Base-by-base conservation (phyloP, 1,139 yeast species). In the Taiozyma onychis region DNA sequence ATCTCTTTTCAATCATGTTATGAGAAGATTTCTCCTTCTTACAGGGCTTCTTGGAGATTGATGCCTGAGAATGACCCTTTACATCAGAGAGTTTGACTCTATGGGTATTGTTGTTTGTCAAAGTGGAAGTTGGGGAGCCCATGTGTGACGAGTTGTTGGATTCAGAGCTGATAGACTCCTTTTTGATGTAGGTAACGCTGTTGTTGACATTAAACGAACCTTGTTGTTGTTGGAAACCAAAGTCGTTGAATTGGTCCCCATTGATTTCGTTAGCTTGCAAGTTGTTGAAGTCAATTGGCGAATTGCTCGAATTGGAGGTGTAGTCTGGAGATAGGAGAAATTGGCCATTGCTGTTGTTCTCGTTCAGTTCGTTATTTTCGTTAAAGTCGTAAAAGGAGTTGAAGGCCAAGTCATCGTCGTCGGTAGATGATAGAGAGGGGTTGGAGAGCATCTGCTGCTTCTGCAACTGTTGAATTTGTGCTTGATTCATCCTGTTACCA, bases 1-100 rank as follows among this genome's bases (percentile, higher is more conserved):
- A 85, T 62, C 84, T 84, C 66, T 84, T 84, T 60, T 86, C 95
- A 60, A 85, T 83, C 71, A 83, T 79, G 59, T 85, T 85, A 65
- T 86, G 93, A 2, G 88, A 77, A 1, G 80, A 74, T 62, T 81
- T 78, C 57, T 82, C 83, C 66, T 80, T 78, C 56, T 70, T 68
- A 13, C 24, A 16, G 11, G 37, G 16, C 35, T 61, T 51, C 43
- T 61, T 61, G n/a, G 57, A 46, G 27, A 60, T 50, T 7, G 59
- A 53, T 6, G 56, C 53, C 44, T 55, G 60, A 35, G 62, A 60
- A 39, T 55, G 61, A 28, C 63, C 60, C 4, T 55, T 49, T 7
- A 62, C 62, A 28, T 59, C 56, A 0, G 63, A 49, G 14, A 61
- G 51, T 21, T 52, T 57, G 9, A 53, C 45, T 43, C 52, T 57